phyloP scores from a whole-genome alignment of 805 yeast species.

The Candida coquimbonensis region DNA sequence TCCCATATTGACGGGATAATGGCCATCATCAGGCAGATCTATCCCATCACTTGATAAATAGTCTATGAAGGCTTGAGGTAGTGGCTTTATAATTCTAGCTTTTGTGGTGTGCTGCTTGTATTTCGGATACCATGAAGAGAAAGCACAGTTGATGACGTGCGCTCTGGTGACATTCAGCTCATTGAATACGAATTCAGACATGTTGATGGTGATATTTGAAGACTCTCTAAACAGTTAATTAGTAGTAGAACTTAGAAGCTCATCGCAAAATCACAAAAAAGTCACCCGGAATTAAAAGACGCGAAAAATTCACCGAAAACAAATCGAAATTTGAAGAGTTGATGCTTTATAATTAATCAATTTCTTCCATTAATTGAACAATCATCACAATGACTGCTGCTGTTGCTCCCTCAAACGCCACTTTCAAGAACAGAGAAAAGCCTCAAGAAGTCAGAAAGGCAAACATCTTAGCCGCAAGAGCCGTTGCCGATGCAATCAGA shows the following conservation, averaged over 20 bases:
- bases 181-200: conserved; percentile 17
- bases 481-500: conserved; percentile 96
- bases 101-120: conserved; percentile 45
- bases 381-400: conserved; percentile 12
- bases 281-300: background rate
- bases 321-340: background rate
- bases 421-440: conserved; percentile 91
- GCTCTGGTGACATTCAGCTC: conserved; percentile 24
- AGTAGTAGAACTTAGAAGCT: background rate
- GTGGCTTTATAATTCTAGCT: conserved; percentile 45
- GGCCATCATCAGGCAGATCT: conserved; percentile 43
- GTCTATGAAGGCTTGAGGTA: conserved; percentile 50
- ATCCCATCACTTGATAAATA: conserved; percentile 68
- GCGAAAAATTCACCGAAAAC: background rate
- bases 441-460: conserved; percentile 97
- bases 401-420: conserved; percentile 60
- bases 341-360: too few relatives aligned
- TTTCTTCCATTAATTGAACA: background rate
- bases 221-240: too few relatives aligned
- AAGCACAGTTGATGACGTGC: conserved; percentile 46
- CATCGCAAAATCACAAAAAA: background rate
- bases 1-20: conserved; percentile 28
- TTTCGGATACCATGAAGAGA: conserved; percentile 51
- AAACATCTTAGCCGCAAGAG: conserved; percentile 96
- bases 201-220: background rate